Percentiles rank a stretch among this genome's conserved stretches.
These are phyloP conservation scores for Pelargonium fulgidum DNA, from an alignment of 441 rosid genomes.

Conservation along the genomic window DNA sequence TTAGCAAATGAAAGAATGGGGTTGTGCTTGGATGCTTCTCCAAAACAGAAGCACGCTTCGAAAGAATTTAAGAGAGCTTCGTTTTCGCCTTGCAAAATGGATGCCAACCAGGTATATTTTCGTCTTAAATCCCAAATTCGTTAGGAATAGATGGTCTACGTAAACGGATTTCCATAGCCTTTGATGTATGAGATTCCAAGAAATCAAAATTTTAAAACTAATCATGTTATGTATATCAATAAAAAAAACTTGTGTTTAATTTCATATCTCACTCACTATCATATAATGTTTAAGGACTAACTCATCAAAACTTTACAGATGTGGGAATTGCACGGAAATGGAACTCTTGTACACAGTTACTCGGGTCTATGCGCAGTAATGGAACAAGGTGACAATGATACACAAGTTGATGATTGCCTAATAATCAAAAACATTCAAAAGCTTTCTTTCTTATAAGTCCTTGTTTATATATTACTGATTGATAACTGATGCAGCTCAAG, in stretches of 20 bases:
- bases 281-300: too few relatives aligned
- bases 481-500: slow-evolving; percentile 32
- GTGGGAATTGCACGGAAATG: slow-evolving; percentile 67
- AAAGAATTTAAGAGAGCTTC: slow-evolving; percentile 46
- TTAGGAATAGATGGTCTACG: too few relatives aligned
- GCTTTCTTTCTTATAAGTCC: too few relatives aligned
- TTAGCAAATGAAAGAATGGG: slow-evolving; percentile 45
- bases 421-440: not conserved
- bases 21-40: slow-evolving; percentile 69
- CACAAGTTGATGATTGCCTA: not conserved
- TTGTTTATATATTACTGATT: slow-evolving; percentile 6
- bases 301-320: slow-evolving; percentile 32
- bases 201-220: too few relatives aligned
- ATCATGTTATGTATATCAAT: too few relatives aligned
- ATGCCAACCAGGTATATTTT: slow-evolving; percentile 63
- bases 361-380: slow-evolving; percentile 73
- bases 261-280: not conserved
- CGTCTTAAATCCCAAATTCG: too few relatives aligned
- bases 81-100: slow-evolving; percentile 58
- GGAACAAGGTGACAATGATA: slow-evolving; percentile 42
- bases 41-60: slow-evolving; percentile 50
- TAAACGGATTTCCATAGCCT: too few relatives aligned
- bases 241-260: not conserved
- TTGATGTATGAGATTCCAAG: too few relatives aligned
- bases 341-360: slow-evolving; percentile 57